phyloP scores from a whole-genome alignment of 345 rosid genomes.

The Brassica carinata region DNA sequence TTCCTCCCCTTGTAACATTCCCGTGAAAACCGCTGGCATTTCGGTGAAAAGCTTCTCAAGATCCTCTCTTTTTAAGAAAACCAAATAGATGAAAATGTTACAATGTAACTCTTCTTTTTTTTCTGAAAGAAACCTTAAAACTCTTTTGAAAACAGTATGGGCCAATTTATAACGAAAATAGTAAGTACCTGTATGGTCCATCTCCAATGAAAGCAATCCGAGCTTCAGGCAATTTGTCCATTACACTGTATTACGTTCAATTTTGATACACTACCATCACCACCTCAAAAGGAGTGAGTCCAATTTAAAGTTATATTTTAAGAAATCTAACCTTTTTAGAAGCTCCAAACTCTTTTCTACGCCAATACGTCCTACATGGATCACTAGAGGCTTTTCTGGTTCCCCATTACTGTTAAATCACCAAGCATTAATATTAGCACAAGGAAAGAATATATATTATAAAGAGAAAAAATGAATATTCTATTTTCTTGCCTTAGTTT shows the following conservation, averaged over 20 bases:
- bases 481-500: constrained; percentile 61
- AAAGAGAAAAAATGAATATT: neutral
- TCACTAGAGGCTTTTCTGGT: constrained; percentile 84
- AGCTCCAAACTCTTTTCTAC: constrained; percentile 98
- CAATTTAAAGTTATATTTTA: neutral
- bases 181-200: constrained; percentile 80
- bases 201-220: constrained; percentile 93
- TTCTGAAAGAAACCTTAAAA: too few relatives aligned
- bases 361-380: constrained; percentile 95
- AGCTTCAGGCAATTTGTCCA: constrained; percentile 90
- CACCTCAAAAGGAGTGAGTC: neutral
- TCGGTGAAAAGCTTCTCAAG: constrained; percentile 79
- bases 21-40: constrained; percentile 92
- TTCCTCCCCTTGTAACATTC: constrained; percentile 88
- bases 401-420: constrained; percentile 68
- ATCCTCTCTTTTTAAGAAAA: constrained; percentile 60
- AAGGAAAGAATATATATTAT: neutral
- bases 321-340: constrained; percentile 64
- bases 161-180: too few relatives aligned
- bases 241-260: constrained; percentile 38
- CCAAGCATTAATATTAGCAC: constrained; percentile 18
- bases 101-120: too few relatives aligned
- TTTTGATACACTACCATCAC: constrained; percentile 23
- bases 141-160: too few relatives aligned
- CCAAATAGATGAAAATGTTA: constrained; percentile 15